phyloP scores from a whole-genome alignment of 1,284 basidiomycete species.

The Papiliotrema nemorosa region DNA sequence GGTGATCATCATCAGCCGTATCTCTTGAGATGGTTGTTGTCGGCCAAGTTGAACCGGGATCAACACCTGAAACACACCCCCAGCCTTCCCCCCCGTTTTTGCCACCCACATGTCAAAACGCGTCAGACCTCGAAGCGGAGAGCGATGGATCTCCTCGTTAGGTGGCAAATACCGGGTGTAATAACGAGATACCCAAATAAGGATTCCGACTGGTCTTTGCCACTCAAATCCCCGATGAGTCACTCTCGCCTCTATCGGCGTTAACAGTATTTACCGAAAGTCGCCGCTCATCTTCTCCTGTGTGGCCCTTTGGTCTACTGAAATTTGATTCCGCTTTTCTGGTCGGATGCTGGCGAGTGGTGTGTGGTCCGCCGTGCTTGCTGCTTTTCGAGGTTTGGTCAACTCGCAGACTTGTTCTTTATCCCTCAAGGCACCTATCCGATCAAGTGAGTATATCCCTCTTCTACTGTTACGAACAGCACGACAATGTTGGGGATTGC shows the following conservation, averaged over 20 bases:
- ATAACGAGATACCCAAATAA: too few relatives aligned
- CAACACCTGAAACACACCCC: too few relatives aligned
- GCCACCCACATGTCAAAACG: too few relatives aligned
- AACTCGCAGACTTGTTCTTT: slow-evolving; percentile 1
- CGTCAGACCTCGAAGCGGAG: too few relatives aligned
- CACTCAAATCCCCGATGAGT: neutral
- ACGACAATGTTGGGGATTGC: neutral
- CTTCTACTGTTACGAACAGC: neutral
- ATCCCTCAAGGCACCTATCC: slow-evolving; percentile 12
- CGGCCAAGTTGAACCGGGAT: too few relatives aligned
- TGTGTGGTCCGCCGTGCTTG: neutral
- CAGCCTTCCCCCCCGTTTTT: neutral
- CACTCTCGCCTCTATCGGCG: neutral
- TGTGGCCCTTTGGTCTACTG: neutral
- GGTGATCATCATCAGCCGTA: too few relatives aligned
- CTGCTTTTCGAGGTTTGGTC: neutral
- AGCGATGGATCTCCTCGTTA: too few relatives aligned
- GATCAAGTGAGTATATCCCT: slow-evolving; percentile 10
- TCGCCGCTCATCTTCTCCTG: neutral
- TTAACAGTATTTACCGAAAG: neutral
- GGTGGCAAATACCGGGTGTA: too few relatives aligned
- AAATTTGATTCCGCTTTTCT: neutral
- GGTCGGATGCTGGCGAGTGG: neutral
- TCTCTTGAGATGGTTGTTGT: too few relatives aligned
- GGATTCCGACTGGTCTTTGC: neutral